Conservation (phyloP, 1,284 basidiomycete species). For the Fomitopsis palustris region DNA sequence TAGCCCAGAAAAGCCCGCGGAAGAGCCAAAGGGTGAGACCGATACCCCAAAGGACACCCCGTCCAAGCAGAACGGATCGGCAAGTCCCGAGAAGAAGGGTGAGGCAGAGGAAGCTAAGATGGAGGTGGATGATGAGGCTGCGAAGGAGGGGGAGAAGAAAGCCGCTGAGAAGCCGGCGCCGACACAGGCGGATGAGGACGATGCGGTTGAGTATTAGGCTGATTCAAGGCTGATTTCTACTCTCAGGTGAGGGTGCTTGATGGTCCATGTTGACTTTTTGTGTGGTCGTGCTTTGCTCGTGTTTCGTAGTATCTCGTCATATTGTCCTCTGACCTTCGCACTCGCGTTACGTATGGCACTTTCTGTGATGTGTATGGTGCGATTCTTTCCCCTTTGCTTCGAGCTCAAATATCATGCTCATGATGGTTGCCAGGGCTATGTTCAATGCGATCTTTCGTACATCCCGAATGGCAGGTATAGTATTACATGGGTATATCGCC, state of each 20-base stretch:
- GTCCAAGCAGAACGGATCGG: not conserved
- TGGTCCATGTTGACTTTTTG: not conserved
- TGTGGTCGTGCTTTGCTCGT: not conserved
- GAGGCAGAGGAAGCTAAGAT: slow-evolving; percentile 17
- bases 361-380: not conserved
- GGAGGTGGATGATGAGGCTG: slow-evolving; percentile 25
- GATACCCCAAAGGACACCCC: not conserved
- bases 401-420: not conserved
- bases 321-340: not conserved
- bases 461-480: not conserved
- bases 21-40: slow-evolving; percentile 17
- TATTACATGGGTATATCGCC: not conserved
- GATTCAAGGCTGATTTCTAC: not conserved
- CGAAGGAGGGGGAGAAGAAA: slow-evolving; percentile 25
- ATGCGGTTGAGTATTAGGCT: slow-evolving; percentile 61
- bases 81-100: slow-evolving; percentile 13
- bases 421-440: not conserved
- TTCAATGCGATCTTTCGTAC: not conserved
- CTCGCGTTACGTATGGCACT: not conserved
- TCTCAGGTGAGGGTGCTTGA: not conserved
- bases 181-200: slow-evolving; percentile 48
- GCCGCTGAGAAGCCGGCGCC: slow-evolving; percentile 23
- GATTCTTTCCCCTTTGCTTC: not conserved
- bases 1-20: slow-evolving; percentile 14
- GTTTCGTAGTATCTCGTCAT: not conserved